Base-by-base conservation (phyloP, 2,329 filamentous ascomycete species). In the Acephala macrosclerotiorum region DNA sequence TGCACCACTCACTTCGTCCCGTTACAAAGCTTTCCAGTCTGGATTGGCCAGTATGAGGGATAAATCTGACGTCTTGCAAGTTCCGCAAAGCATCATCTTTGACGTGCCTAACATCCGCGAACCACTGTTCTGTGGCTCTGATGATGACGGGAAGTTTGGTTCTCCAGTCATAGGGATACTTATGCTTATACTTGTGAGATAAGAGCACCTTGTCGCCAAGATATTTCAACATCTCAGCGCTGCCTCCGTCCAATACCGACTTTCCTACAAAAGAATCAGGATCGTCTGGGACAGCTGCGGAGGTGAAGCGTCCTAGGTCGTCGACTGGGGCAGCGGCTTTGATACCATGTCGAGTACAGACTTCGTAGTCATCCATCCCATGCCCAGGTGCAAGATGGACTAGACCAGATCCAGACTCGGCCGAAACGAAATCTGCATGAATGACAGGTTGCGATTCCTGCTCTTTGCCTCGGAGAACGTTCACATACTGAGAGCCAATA, bases 101-200 rank as follows among this genome's bases (percentile, higher is more conserved):
- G 78, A 98, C 95, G 59, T 85, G 87, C 16, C 85, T 93, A 1
- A 97, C 93, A 77, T 98, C 93, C 12, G 96, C 94, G 76, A 99
- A 99, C 96, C 96, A 99, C 79, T 99, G 96, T 42, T 94, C 93
- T 0, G 96, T 99, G 3, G 96, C 95, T 70, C 96, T 84, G 38
- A 96, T 88, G 66, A 99, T 93, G 58, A 99, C 90, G 0, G 96
- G 96, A 71, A 91, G 85, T 79, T 98, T 99, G 0, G 95, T 97
- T 61, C 96, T 87, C 96, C 96, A 99, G 79, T 99, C 96, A 72
- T 98, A 97, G 0, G 96, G 96, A 76, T 98, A 98, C 78, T 97
- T 98, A 82, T 99, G 96, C 60, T 84, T 85, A 76, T 95, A 91
- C 64, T 83, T 84, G 71, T 96, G 91, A 3, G 85, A 86, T 45